These are phyloP conservation scores for Odontarrhena argentea DNA, from an alignment of 345 rosid genomes.

Conservation along the genomic window DNA sequence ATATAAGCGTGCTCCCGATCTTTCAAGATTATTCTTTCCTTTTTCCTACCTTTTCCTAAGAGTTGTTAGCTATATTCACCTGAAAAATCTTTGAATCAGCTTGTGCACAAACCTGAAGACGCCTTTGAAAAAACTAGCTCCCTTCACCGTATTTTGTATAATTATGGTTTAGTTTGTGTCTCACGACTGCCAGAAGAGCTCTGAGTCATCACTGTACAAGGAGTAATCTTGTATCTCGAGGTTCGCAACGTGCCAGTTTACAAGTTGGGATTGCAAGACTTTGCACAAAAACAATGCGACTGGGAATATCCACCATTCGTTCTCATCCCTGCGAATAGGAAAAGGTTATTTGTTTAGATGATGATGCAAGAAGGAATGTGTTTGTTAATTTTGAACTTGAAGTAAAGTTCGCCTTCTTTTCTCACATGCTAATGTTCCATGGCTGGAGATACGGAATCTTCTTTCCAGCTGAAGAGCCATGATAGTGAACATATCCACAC, in stretches of 20 bases:
- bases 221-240: slow-evolving; percentile 91
- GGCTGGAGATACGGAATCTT: slow-evolving; percentile 69
- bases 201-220: slow-evolving; percentile 74
- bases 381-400: slow-evolving; percentile 4
- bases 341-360: slow-evolving; percentile 2
- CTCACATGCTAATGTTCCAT: slow-evolving; percentile 96
- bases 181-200: slow-evolving; percentile 74
- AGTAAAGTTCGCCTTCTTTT: slow-evolving; percentile 5
- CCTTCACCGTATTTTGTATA: slow-evolving; percentile 33
- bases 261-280: slow-evolving; percentile 69
- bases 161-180: slow-evolving; percentile 29
- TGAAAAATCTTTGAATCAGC: slow-evolving; percentile 39
- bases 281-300: slow-evolving; percentile 71
- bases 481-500: slow-evolving; percentile 79
- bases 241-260: slow-evolving; percentile 82
- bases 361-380: slow-evolving; percentile 22
- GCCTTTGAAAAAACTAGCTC: slow-evolving; percentile 36
- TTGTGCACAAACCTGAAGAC: slow-evolving; percentile 45
- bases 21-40: slow-evolving; percentile 41
- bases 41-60: slow-evolving; percentile 33
- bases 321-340: slow-evolving; percentile 73
- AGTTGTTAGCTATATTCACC: slow-evolving; percentile 48
- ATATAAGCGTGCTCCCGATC: slow-evolving; percentile 23
- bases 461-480: slow-evolving; percentile 54
- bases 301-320: slow-evolving; percentile 98